phyloP scores from a whole-genome alignment of 2,329 filamentous ascomycete genomes.

The Chrysoporthe deuterocubensis region DNA sequence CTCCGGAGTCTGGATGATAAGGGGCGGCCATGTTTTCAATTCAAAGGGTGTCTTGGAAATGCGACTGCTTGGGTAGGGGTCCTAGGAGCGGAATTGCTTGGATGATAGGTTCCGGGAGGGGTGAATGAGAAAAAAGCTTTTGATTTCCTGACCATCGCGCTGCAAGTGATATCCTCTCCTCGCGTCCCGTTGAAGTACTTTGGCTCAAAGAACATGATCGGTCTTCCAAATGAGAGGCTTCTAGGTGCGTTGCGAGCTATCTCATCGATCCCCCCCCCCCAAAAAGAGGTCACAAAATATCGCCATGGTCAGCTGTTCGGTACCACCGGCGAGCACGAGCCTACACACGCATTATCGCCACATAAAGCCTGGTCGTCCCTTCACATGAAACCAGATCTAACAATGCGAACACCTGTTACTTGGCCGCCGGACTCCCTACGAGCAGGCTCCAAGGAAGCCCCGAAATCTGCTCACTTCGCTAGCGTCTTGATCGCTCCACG shows the following conservation, averaged over 20 bases:
- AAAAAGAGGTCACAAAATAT: no score
- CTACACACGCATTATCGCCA: background rate
- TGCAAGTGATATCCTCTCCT: background rate
- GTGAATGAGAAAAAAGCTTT: background rate
- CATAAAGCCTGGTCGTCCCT: background rate
- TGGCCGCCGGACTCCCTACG: no score
- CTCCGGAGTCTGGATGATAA: slow-evolving; percentile 38
- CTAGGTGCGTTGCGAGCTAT: no score
- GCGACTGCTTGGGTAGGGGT: background rate
- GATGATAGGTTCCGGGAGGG: background rate
- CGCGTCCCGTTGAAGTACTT: background rate
- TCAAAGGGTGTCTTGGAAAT: background rate
- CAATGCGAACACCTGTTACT: no score
- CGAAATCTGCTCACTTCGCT: no score
- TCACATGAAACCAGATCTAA: background rate
- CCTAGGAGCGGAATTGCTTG: background rate
- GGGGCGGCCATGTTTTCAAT: background rate
- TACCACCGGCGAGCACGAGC: no score
- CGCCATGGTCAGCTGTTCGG: no score
- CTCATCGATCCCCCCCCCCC: no score
- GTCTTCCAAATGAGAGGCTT: background rate
- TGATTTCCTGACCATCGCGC: background rate
- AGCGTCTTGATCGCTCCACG: no score
- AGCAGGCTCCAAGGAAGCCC: no score
- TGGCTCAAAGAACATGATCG: background rate